phyloP scores from a whole-genome alignment of 2,329 filamentous ascomycete genomes.

The Aspergillaceae sp. region DNA sequence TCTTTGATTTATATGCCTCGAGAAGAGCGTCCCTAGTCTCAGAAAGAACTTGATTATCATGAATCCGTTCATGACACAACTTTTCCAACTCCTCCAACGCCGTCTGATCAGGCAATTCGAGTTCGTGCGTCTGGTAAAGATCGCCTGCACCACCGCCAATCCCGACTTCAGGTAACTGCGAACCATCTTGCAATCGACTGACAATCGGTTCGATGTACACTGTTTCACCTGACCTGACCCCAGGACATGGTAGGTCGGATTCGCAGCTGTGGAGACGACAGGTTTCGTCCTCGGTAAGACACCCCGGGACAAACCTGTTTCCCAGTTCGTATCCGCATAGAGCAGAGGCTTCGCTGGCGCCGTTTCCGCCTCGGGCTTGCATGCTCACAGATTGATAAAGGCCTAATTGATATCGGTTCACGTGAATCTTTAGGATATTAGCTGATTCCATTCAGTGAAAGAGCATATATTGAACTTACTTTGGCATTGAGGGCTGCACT shows the following conservation, averaged over 20 bases:
- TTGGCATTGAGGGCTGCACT: conserved; percentile 59
- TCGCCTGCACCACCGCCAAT: conserved; percentile 73
- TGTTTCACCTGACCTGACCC: conserved; percentile 40
- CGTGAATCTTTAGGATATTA: conserved; percentile 52
- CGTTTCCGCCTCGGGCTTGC: conserved; percentile 29
- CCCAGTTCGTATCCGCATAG: conserved; percentile 67
- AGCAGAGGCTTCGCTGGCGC: conserved; percentile 53
- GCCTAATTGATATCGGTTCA: conserved; percentile 69
- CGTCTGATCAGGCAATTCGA: conserved; percentile 48
- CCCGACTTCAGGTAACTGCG: conserved; percentile 62
- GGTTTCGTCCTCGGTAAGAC: conserved; percentile 55
- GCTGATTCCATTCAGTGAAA: background rate
- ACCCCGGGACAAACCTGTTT: conserved; percentile 61
- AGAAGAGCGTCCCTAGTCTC: conserved; percentile 23
- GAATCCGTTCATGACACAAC: conserved; percentile 40
- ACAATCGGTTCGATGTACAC: conserved; percentile 76
- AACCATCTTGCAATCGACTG: conserved; percentile 48
- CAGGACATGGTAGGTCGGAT: conserved; percentile 47
- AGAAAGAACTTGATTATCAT: conserved; percentile 18
- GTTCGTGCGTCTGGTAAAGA: conserved; percentile 57
- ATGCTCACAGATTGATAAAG: conserved; percentile 60
- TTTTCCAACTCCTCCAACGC: conserved; percentile 46
- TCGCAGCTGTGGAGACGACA: conserved; percentile 81
- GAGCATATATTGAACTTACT: conserved; percentile 30
- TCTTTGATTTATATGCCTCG: conserved; percentile 25